A percentile compares a stretch with the other conserved stretches of the same genome.
These are phyloP conservation scores for Diutina pseudorugosa DNA, from an alignment of 1,139 yeast species.

Conservation along the genomic window DNA sequence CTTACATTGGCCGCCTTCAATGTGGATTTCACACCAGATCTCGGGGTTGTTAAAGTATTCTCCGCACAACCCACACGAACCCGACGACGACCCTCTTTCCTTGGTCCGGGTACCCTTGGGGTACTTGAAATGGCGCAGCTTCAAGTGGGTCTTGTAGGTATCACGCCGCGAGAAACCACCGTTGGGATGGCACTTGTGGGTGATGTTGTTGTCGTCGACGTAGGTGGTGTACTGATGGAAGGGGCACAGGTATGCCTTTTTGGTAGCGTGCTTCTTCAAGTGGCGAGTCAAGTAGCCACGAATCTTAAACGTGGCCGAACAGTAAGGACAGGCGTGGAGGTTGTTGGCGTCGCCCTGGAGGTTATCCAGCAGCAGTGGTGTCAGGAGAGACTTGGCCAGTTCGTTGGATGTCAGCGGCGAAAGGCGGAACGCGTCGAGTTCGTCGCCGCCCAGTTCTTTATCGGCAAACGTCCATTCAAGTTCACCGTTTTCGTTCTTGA, in stretches of 20 bases:
- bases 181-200: slow-evolving; percentile 39
- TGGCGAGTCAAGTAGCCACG: slow-evolving; percentile 47
- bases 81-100: slow-evolving; percentile 31
- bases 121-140: slow-evolving; percentile 45
- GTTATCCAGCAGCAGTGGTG: background rate
- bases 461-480: slow-evolving; percentile 47
- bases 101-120: slow-evolving; percentile 44
- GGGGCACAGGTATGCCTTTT: slow-evolving; percentile 45
- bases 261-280: slow-evolving; percentile 36
- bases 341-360: background rate
- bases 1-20: slow-evolving; percentile 30
- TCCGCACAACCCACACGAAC: slow-evolving; percentile 49
- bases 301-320: slow-evolving; percentile 39
- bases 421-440: slow-evolving; percentile 16
- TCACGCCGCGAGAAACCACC: slow-evolving; percentile 51
- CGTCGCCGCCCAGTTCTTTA: slow-evolving; percentile 16
- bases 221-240: slow-evolving; percentile 21
- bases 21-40: slow-evolving; percentile 40
- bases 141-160: slow-evolving; percentile 45
- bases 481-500: slow-evolving; percentile 41
- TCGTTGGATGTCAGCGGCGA: background rate
- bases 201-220: slow-evolving; percentile 12
- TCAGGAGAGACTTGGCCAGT: background rate
- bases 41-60: slow-evolving; percentile 33
- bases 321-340: slow-evolving; percentile 27